These are phyloP conservation scores for Monilinia fructicola DNA, from an alignment of 2,329 filamentous ascomycete species.

Conservation along the genomic window DNA sequence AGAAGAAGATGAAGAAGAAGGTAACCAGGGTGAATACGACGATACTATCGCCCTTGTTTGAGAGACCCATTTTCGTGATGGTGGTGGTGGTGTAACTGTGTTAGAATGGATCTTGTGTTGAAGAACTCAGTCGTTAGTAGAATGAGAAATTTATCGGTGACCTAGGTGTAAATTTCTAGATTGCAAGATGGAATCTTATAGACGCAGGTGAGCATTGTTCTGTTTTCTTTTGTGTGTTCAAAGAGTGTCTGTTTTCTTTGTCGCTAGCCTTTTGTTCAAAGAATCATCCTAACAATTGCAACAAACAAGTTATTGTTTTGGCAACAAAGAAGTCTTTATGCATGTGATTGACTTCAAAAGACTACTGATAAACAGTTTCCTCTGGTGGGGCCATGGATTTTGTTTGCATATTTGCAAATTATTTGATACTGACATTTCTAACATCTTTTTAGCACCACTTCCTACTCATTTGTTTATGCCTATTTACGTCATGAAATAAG, in stretches of 20 bases:
- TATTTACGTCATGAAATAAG: too few relatives aligned
- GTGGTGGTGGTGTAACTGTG: background rate
- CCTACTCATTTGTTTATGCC: too few relatives aligned
- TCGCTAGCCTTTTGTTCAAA: background rate
- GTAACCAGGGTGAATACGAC: background rate
- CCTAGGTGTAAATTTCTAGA: fast-evolving
- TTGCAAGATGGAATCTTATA: background rate
- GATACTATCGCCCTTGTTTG: background rate
- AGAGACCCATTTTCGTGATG: constrained; percentile 7
- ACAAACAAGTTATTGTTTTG: constrained; percentile 3
- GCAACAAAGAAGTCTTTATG: too few relatives aligned
- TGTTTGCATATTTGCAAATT: too few relatives aligned
- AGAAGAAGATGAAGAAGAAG: background rate
- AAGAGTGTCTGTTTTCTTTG: background rate
- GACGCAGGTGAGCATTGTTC: background rate
- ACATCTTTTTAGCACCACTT: too few relatives aligned
- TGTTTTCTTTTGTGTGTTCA: background rate
- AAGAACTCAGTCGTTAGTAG: background rate
- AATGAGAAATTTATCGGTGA: background rate
- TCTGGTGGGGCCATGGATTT: too few relatives aligned
- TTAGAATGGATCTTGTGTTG: background rate
- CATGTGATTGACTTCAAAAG: background rate
- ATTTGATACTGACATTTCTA: too few relatives aligned
- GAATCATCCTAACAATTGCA: background rate
- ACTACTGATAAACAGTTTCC: background rate